Evolutionary conservation across 306 rosid genomes (phyloP).

Genomic region (Ormosia emarginata): DNA sequence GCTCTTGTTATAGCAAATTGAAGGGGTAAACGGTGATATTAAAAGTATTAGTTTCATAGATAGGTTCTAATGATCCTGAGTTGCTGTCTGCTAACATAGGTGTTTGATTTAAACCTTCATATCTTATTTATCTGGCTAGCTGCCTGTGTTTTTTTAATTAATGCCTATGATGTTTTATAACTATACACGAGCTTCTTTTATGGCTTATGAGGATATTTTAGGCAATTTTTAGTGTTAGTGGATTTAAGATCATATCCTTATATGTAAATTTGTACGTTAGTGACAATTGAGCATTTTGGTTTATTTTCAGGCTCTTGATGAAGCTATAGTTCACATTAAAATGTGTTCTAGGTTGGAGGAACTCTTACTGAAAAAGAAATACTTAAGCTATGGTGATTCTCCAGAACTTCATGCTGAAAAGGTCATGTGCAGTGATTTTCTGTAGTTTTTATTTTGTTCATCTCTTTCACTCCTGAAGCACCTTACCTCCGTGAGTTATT

Average conservation of each 20-base stretch:
- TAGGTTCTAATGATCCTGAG: background rate
- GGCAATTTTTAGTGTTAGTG: background rate
- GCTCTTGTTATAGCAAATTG: background rate
- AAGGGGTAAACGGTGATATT: background rate
- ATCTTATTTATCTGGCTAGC: background rate
- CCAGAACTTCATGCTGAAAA: conserved; percentile 61
- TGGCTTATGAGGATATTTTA: background rate
- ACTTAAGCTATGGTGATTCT: conserved; percentile 59
- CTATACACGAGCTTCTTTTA: background rate
- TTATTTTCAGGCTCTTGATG: conserved; percentile 55
- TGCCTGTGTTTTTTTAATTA: background rate
- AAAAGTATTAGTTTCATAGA: background rate
- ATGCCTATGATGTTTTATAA: background rate
- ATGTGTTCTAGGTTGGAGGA: conserved; percentile 64
- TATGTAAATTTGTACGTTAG: background rate
- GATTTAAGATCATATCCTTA: conserved; percentile 7
- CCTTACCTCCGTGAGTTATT: background rate
- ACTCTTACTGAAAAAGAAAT: conserved; percentile 68
- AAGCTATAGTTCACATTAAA: conserved; percentile 51
- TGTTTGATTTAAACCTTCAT: background rate
- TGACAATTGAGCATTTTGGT: conserved; percentile 10
- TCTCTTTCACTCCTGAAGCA: conserved; percentile 3
- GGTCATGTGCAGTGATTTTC: conserved; percentile 47
- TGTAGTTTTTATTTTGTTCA: conserved; percentile 6
- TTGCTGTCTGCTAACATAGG: background rate